Evolutionary conservation across 139 green algal genomes (phyloP).

Genomic region (Trebouxia sp.): DNA sequence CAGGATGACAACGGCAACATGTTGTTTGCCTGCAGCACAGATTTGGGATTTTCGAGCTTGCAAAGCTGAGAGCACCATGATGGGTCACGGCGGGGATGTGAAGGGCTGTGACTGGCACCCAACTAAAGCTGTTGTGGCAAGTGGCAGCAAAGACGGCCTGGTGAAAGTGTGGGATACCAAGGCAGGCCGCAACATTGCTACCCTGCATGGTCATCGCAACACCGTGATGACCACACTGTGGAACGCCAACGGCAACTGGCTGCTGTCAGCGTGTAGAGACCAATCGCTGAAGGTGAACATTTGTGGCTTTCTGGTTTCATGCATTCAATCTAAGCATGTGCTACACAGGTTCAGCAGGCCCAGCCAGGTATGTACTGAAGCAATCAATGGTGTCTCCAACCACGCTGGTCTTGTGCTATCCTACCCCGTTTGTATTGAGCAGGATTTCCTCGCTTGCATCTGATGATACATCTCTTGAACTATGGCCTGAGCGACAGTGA

Average conservation of each 20-base stretch:
- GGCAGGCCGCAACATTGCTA: conserved; percentile 51
- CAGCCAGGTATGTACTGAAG: too few relatives aligned
- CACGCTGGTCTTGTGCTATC: too few relatives aligned
- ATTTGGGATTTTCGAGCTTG: conserved; percentile 78
- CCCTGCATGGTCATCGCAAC: conserved; percentile 88
- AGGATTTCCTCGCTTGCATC: too few relatives aligned
- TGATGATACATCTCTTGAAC: too few relatives aligned
- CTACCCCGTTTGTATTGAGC: too few relatives aligned
- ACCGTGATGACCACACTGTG: conserved; percentile 71
- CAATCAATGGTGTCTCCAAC: too few relatives aligned
- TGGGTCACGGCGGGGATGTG: conserved; percentile 91
- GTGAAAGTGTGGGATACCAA: conserved; percentile 93
- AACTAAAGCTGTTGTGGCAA: conserved; percentile 73
- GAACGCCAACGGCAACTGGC: conserved; percentile 89
- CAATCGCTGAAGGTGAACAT: conserved; percentile 69
- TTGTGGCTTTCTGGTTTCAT: too few relatives aligned
- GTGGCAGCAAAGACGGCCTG: conserved; percentile 80
- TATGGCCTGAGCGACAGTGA: too few relatives aligned
- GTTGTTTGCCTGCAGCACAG: conserved; percentile 30
- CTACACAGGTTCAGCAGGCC: too few relatives aligned
- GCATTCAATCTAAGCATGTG: too few relatives aligned
- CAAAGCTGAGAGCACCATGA: conserved; percentile 54
- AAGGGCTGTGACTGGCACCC: conserved; percentile 93
- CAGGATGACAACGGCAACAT: too few relatives aligned
- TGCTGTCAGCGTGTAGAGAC: conserved; percentile 79